Conservation (phyloP, 768 basidiomycete species). For the Albatrellus ellisii region DNA sequence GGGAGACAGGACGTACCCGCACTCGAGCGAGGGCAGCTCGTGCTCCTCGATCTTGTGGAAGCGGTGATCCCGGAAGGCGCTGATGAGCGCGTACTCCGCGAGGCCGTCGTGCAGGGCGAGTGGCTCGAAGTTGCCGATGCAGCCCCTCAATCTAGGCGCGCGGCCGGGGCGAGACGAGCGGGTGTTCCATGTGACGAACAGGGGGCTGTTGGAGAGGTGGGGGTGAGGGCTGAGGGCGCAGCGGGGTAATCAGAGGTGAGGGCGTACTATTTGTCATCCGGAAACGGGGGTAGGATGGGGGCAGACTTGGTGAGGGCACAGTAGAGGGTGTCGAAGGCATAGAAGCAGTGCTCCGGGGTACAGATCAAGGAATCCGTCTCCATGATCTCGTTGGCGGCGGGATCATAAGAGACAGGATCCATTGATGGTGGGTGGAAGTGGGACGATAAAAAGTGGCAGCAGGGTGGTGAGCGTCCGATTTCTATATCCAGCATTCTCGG, state of each 20-base stretch:
- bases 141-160: conserved; percentile 65
- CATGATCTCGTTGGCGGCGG: conserved; percentile 24
- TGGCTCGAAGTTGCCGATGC: conserved; percentile 88
- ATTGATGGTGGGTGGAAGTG: conserved; percentile 19
- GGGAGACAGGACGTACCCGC: conserved; percentile 47
- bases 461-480: background rate
- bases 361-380: conserved; percentile 35
- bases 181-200: conserved; percentile 97
- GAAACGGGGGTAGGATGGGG: conserved; percentile 49
- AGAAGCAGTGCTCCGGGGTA: conserved; percentile 62
- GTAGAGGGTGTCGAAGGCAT: conserved; percentile 73
- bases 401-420: conserved; percentile 44
- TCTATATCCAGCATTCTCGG: background rate
- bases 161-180: conserved; percentile 46
- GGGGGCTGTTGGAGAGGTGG: conserved; percentile 38
- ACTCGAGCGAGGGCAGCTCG: conserved; percentile 75
- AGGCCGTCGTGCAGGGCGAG: conserved; percentile 63
- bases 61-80: conserved; percentile 79
- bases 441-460: conserved; percentile 4
- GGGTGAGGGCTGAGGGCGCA: background rate
- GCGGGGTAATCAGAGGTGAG: background rate
- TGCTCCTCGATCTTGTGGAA: conserved; percentile 68
- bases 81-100: conserved; percentile 82
- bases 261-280: conserved; percentile 68
- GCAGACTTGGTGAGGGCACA: conserved; percentile 51